Percentiles rank a stretch among this genome's conserved stretches.
Evolutionary conservation across 257 asterid genomes (phyloP).

Genomic region (Marsdenia floribunda): DNA sequence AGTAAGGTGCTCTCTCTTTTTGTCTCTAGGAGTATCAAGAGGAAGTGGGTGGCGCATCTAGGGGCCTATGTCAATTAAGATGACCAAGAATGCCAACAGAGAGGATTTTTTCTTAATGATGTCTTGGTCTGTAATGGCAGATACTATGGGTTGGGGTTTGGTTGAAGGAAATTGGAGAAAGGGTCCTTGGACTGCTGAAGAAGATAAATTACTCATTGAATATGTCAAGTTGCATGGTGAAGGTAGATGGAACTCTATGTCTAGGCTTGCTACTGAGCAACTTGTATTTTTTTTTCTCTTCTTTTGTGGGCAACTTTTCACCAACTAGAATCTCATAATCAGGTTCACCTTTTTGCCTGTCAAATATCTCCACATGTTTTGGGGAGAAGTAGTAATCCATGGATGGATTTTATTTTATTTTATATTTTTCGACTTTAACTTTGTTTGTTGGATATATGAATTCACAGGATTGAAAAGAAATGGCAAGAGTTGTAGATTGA

Average conservation of each 20-base stretch:
- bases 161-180: slow-evolving; percentile 73
- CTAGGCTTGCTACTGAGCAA: slow-evolving; percentile 57
- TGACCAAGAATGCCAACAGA: no score
- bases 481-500: slow-evolving; percentile 85
- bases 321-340: slow-evolving; percentile 5
- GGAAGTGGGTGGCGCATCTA: slow-evolving; percentile 86
- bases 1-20: neutral
- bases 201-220: slow-evolving; percentile 63
- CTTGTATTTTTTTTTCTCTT: neutral
- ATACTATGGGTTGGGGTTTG: slow-evolving; percentile 49
- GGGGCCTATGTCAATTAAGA: slow-evolving; percentile 87
- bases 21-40: slow-evolving; percentile 59
- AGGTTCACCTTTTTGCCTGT: neutral
- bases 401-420: no score
- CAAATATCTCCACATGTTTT: neutral
- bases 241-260: slow-evolving; percentile 90
- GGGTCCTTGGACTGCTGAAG: slow-evolving; percentile 94
- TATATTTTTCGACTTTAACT: no score
- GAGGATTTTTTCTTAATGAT: slow-evolving; percentile 10
- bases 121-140: slow-evolving; percentile 46
- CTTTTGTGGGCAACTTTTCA: neutral
- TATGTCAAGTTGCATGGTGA: slow-evolving; percentile 85
- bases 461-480: slow-evolving; percentile 73
- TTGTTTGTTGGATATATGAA: neutral
- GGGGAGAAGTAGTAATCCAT: no score